Percentiles rank a stretch among this genome's conserved stretches.
phyloP scores from a whole-genome alignment of 2,329 filamentous ascomycete species.

The Pseudovirgaria hyperparasitica region DNA sequence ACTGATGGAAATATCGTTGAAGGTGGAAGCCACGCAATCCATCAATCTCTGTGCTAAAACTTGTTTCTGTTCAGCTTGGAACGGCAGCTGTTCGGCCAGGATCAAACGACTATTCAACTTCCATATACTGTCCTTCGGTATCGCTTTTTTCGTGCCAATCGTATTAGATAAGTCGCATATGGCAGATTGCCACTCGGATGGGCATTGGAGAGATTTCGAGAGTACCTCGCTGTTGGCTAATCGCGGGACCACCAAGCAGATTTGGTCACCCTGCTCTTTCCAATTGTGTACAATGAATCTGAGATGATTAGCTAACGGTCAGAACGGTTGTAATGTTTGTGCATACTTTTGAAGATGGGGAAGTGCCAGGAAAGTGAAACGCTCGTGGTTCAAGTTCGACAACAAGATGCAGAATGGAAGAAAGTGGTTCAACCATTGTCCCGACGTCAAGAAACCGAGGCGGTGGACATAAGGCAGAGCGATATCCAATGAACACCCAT shows the following conservation, averaged over 20 bases:
- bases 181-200: constrained; percentile 15
- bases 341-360: constrained; percentile 65
- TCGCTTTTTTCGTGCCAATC: no score
- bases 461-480: constrained; percentile 57
- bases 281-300: constrained; percentile 53
- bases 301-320: constrained; percentile 10
- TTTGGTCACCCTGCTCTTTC: constrained; percentile 16
- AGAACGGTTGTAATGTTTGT: constrained; percentile 4
- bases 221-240: constrained; percentile 7
- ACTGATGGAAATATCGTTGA: no score
- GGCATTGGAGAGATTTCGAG: constrained; percentile 7
- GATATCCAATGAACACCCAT: constrained; percentile 66
- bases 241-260: constrained; percentile 18
- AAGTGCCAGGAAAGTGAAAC: constrained; percentile 68
- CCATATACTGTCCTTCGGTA: background rate
- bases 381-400: constrained; percentile 56
- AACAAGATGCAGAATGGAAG: constrained; percentile 76
- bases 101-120: background rate
- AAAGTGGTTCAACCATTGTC: constrained; percentile 59
- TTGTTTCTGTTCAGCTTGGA: no score
- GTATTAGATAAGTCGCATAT: constrained; percentile 58
- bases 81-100: background rate
- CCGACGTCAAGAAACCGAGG: constrained; percentile 52
- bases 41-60: no score
- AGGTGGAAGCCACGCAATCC: no score